Percentiles rank a stretch among this genome's conserved stretches.
These are phyloP conservation scores for Henckelia pumila DNA, from an alignment of 257 asterid species.

Conservation along the genomic window DNA sequence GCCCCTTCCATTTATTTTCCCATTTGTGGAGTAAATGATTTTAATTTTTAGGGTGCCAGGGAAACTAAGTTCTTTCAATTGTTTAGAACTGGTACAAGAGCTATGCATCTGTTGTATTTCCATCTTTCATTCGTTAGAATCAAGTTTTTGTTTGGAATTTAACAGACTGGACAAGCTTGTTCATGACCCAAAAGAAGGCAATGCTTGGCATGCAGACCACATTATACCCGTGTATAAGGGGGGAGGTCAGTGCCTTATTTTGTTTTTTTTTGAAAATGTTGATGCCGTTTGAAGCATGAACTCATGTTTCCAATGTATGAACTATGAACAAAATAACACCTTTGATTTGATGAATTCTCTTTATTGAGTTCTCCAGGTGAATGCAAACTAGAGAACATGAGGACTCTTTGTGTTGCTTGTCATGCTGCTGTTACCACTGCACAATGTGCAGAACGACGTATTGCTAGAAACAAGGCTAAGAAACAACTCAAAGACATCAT, in stretches of 20 bases:
- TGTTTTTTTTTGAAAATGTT: conserved; percentile 13
- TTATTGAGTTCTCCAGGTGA: conserved; percentile 60
- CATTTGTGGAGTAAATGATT: conserved; percentile 20
- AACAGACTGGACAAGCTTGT: conserved; percentile 76
- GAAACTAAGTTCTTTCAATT: neutral
- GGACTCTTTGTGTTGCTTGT: conserved; percentile 96
- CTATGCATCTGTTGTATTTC: neutral
- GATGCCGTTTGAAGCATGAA: neutral
- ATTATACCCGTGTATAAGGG: conserved; percentile 83
- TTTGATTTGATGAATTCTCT: conserved; percentile 11
- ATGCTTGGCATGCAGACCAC: conserved; percentile 99
- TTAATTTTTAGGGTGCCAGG: conserved; percentile 14
- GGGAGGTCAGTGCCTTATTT: conserved; percentile 56
- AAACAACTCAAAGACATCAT: conserved; percentile 56
- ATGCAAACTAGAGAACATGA: conserved; percentile 91
- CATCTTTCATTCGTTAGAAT: conserved; percentile 13
- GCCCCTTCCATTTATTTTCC: conserved; percentile 10
- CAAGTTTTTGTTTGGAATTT: conserved; percentile 23
- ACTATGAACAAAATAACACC: neutral
- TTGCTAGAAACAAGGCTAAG: conserved; percentile 57
- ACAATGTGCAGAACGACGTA: conserved; percentile 69
- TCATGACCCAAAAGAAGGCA: conserved; percentile 75
- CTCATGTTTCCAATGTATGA: conserved; percentile 7
- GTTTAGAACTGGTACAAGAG: neutral
- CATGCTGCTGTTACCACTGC: conserved; percentile 82